phyloP scores from a whole-genome alignment of 2,329 filamentous ascomycete species.

The Coniella lustricola region DNA sequence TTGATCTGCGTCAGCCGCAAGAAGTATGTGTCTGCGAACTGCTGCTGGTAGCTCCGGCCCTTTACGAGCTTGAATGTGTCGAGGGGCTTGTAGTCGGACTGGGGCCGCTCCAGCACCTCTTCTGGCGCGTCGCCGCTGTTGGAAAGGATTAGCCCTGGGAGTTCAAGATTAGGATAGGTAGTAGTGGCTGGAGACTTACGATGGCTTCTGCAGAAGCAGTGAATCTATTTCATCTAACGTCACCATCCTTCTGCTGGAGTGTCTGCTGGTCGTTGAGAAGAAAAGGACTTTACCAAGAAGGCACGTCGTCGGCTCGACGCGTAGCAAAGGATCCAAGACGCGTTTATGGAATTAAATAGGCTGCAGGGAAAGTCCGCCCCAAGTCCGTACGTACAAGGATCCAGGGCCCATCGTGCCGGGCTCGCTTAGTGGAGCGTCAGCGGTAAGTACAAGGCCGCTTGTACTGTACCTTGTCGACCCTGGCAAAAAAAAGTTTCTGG shows the following conservation, averaged over 20 bases:
- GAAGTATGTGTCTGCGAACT: conserved; percentile 98
- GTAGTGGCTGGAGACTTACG: no score
- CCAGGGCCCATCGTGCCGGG: background rate
- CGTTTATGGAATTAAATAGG: conserved; percentile 6
- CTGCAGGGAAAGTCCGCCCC: background rate
- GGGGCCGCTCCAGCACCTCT: conserved; percentile 39
- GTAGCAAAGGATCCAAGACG: conserved; percentile 1
- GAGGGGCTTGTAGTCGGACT: conserved; percentile 63
- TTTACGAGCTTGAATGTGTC: conserved; percentile 67
- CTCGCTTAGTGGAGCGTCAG: conserved; percentile 9
- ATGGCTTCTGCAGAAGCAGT: conserved; percentile 40
- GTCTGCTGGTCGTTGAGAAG: background rate
- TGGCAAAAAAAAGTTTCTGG: conserved; percentile 12
- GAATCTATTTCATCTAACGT: conserved; percentile 35
- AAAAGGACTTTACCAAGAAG: background rate
- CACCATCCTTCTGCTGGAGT: no score
- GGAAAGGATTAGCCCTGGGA: conserved; percentile 14
- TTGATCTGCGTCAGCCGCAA: conserved; percentile 82
- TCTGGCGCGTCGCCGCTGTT: conserved; percentile 29
- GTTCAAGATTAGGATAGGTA: no score
- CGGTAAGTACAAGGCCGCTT: no score
- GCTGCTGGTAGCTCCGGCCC: conserved; percentile 76
- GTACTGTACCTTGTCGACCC: no score
- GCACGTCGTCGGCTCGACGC: conserved; percentile 13
- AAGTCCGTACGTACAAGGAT: no score